These are phyloP conservation scores for Rhizopus arrhizus DNA, from an alignment of 371 early-diverging fungal genomes.

Conservation along the genomic window DNA sequence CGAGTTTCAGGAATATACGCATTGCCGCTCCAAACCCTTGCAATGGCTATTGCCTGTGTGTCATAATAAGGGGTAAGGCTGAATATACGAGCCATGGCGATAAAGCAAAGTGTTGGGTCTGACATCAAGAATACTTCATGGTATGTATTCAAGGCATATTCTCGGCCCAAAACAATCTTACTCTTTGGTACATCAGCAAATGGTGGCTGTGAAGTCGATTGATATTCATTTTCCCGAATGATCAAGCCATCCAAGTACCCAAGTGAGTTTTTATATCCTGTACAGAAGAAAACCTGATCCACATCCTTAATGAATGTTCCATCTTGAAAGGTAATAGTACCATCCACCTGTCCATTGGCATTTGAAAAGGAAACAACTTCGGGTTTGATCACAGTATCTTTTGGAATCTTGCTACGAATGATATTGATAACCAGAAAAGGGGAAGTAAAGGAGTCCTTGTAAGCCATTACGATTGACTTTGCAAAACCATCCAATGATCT, in stretches of 20 bases:
- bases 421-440: conserved; percentile 23
- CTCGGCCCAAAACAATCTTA: conserved; percentile 12
- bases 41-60: conserved; percentile 39
- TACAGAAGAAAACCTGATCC: conserved; percentile 67
- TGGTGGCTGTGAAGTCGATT: conserved; percentile 1
- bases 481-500: conserved; percentile 33
- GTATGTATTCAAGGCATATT: conserved; percentile 29
- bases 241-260: conserved; percentile 48
- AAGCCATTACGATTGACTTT: conserved; percentile 33
- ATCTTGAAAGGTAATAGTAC: conserved; percentile 56
- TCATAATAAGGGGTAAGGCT: conserved; percentile 28
- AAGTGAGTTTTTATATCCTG: conserved; percentile 60
- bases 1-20: conserved; percentile 28
- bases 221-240: conserved; percentile 4
- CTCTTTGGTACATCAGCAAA: conserved; percentile 18
- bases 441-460: conserved; percentile 24
- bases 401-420: conserved; percentile 26
- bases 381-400: conserved; percentile 22
- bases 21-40: conserved; percentile 42
- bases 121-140: conserved; percentile 37
- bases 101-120: conserved; percentile 45
- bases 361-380: conserved; percentile 29
- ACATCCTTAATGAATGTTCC: conserved; percentile 53
- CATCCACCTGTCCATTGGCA: conserved; percentile 29
- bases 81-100: conserved; percentile 30